Base-by-base conservation (phyloP, 164 flowering plant genomes). In the Vitis riparia region DNA sequence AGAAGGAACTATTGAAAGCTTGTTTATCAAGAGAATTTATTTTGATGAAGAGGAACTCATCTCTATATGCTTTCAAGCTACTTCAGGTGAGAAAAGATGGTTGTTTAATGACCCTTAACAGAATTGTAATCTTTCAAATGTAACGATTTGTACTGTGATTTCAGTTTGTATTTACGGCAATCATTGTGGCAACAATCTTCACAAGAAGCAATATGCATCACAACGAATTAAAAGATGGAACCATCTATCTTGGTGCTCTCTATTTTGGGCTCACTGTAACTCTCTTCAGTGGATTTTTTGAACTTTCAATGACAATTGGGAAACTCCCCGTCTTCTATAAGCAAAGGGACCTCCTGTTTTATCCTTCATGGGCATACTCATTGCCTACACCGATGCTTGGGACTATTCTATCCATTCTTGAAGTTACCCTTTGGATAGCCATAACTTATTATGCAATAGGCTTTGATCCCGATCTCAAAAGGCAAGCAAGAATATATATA, bases 321-420 rank as follows among this genome's bases (percentile, higher is more conserved):
- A 85, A 77, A 58, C 89, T 88, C 70, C 90, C 92, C 2, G 84
- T 83, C 23, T 88, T 88, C 63, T 88, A 82, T 70, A 88, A 88
- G 84, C 92, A 88, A 66, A 71, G 92, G 53, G 89, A 85, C 67
- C 82, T 78, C 57, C 81, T 79, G 1, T 85, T 88, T 51, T 82
- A 65, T 58, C 92, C 92, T 68, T 48, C 90, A 9, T 88, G 92
- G 92, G 87, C 90, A 62, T 88, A 73, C 44, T 67, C 88, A 13
- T 52, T 86, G 14, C 87, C 90, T 0, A 4, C 69, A 63, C 81
- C 77, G 75, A 75, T 86, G 11, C 74, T 82, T 11, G 71, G 62
- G 69, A 74, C 81, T 16, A 86, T 88, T 14, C 11, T 84, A 6
- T 65, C 86, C 4, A 11, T 81, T 49, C 9, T 71, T 11, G 88